Base-by-base conservation (phyloP, 2,329 filamentous ascomycete genomes). In the Penicillium sp. region DNA sequence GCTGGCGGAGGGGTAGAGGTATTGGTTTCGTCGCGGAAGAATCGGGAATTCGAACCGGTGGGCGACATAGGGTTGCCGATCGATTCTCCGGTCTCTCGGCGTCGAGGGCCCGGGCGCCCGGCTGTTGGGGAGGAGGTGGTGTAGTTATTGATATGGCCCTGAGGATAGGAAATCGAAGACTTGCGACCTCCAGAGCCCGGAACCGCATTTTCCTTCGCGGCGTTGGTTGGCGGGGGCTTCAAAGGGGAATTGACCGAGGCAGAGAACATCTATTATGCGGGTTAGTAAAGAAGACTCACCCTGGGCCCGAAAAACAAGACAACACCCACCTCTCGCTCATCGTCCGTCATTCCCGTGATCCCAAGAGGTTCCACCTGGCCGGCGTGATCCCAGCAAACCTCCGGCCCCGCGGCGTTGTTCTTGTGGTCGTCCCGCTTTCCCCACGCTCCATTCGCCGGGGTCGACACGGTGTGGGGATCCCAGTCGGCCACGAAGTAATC, bases 181-280 rank as follows among this genome's bases (percentile, higher is more conserved):
- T 95, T 96, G 49, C 92, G 87, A 68, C 71, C 79, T 69, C 68
- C 78, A 52, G 70, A 78, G 28, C 60, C 56, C n/a, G 64, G 42
- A 42, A 49, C 56, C 28, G 55, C 49, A 50, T 65, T 68, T 70
- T 73, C 83, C 74, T 88, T 92, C 61, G 76, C 78, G 19, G 75
- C 69, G 53, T 76, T 80, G 64, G 88, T 86, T 28, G 83, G 81
- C 16, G 88, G 88, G 8, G 88, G 87, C 72, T 97, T 97, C 59
- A 96, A 77, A 29, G 90, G 87, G 30, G 93, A 96, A 70, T 97
- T 99, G 66, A 99, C 90, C 56, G 95, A 93, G 42, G 81, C 82
- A 42, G 83, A 73, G 71, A 96, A 96, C 55, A 87, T 76, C 87
- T 95, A 68, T 42, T 63, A 59, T 48, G 57, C 4, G 11, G 52